Conservation (phyloP, 1,284 basidiomycete genomes). For the Microbotryomycetes sp. region DNA sequence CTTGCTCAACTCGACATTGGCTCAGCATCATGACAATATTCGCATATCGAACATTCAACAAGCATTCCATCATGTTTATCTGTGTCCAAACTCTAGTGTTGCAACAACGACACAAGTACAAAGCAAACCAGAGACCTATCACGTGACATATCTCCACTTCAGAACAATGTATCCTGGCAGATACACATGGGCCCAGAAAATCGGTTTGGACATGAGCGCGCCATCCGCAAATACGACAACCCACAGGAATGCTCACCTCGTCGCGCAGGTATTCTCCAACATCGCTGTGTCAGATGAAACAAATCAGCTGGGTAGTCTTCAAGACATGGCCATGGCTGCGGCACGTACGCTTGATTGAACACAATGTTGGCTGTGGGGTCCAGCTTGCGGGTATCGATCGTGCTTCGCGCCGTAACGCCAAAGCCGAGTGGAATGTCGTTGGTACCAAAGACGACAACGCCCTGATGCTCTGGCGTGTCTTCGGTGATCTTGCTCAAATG, state of each 20-base stretch:
- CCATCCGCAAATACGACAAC: no score
- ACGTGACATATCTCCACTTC: slow-evolving; percentile 40
- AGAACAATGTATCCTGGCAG: slow-evolving; percentile 64
- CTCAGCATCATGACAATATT: no score
- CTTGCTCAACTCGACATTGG: slow-evolving; percentile 3
- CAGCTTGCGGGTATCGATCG: slow-evolving; percentile 90
- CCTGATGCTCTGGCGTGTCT: slow-evolving; percentile 98
- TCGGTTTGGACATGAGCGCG: not conserved
- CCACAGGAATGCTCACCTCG: slow-evolving; percentile 57
- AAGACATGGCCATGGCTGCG: not conserved
- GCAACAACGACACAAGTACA: slow-evolving; percentile 15
- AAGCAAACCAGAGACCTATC: slow-evolving; percentile 31
- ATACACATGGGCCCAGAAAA: slow-evolving; percentile 10
- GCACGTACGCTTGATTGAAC: slow-evolving; percentile 92
- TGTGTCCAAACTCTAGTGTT: slow-evolving; percentile 41
- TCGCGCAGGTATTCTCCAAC: slow-evolving; percentile 93
- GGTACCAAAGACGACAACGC: slow-evolving; percentile 96
- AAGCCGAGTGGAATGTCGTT: slow-evolving; percentile 90
- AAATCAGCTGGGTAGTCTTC: not conserved
- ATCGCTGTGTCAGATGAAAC: slow-evolving; percentile 54
- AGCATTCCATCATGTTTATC: no score
- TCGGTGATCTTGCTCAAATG: slow-evolving; percentile 98
- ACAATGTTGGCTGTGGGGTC: slow-evolving; percentile 98
- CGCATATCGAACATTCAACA: no score
- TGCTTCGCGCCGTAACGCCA: slow-evolving; percentile 93